These are phyloP conservation scores for Cystofilobasidium ferigula DNA, from an alignment of 768 basidiomycete genomes.

Conservation along the genomic window DNA sequence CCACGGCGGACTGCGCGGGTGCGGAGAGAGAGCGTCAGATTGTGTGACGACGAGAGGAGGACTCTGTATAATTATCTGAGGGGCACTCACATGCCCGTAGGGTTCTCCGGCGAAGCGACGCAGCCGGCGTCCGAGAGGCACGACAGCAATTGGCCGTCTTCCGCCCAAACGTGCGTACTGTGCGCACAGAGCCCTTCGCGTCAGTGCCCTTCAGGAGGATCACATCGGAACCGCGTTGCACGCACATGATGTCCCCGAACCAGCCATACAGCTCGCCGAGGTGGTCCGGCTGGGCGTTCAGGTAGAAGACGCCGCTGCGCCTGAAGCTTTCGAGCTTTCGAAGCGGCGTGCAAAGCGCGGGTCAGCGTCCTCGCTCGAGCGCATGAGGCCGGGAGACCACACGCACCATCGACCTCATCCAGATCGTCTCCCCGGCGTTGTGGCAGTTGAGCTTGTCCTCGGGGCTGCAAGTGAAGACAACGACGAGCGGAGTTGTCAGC, in stretches of 20 bases:
- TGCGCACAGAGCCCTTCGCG: background rate
- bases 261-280: background rate
- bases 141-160: background rate
- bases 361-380: background rate
- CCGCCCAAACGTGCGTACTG: slow-evolving; percentile 11
- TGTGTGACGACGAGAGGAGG: background rate
- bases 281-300: slow-evolving; percentile 2
- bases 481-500: background rate
- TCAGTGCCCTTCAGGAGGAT: background rate
- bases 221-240: background rate
- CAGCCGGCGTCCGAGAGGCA: background rate
- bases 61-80: background rate
- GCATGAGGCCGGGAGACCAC: background rate
- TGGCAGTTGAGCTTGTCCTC: slow-evolving; percentile 1
- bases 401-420: slow-evolving; percentile 11
- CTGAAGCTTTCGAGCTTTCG: slow-evolving; percentile 1
- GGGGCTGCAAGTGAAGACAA: background rate
- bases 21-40: background rate
- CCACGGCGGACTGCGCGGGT: background rate
- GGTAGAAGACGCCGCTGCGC: slow-evolving; percentile 4
- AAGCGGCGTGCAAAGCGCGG: background rate
- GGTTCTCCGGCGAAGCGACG: background rate
- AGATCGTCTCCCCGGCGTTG: slow-evolving; percentile 6
- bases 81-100: background rate
- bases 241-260: slow-evolving; percentile 3